phyloP scores from a whole-genome alignment of 2,329 filamentous ascomycete genomes.

The Chlorencoelia australis region DNA sequence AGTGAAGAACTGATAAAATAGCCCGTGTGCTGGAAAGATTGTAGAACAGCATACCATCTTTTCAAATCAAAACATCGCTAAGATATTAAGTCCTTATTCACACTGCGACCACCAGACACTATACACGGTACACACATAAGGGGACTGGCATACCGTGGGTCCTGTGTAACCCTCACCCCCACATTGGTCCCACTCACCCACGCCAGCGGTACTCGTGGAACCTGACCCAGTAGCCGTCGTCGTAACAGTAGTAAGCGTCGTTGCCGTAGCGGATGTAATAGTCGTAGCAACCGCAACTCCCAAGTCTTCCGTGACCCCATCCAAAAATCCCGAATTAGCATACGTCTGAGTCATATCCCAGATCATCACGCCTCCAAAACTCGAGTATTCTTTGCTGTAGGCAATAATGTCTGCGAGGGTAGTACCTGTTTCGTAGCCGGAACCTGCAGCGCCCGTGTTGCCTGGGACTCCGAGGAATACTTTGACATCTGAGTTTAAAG shows the following conservation, averaged over 20 bases:
- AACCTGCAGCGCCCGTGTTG: constrained; percentile 34
- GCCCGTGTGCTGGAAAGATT: no score
- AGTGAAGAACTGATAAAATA: no score
- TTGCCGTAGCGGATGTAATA: constrained; percentile 15
- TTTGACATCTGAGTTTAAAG: constrained; percentile 49
- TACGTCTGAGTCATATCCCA: constrained; percentile 57
- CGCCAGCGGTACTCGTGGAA: constrained; percentile 1
- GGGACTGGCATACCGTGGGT: constrained; percentile 9
- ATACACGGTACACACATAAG: constrained; percentile 11
- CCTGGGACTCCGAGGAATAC: constrained; percentile 52
- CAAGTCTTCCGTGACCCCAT: constrained; percentile 9
- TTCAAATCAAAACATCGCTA: no score
- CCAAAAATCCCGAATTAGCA: constrained; percentile 46
- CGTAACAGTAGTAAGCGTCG: constrained; percentile 13
- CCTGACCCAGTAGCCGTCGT: constrained; percentile 13
- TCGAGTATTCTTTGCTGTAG: constrained; percentile 44
- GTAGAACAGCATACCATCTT: not conserved
- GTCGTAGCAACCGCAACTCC: constrained; percentile 6
- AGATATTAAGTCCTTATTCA: no score
- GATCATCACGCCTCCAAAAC: constrained; percentile 59
- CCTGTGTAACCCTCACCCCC: constrained; percentile 18
- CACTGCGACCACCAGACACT: constrained; percentile 17
- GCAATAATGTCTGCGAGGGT: constrained; percentile 40
- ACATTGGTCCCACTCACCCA: constrained; percentile 11
- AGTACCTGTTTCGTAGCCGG: constrained; percentile 42